Conservation (phyloP, 2,329 filamentous ascomycete genomes). For the Stemphylium beticola region DNA sequence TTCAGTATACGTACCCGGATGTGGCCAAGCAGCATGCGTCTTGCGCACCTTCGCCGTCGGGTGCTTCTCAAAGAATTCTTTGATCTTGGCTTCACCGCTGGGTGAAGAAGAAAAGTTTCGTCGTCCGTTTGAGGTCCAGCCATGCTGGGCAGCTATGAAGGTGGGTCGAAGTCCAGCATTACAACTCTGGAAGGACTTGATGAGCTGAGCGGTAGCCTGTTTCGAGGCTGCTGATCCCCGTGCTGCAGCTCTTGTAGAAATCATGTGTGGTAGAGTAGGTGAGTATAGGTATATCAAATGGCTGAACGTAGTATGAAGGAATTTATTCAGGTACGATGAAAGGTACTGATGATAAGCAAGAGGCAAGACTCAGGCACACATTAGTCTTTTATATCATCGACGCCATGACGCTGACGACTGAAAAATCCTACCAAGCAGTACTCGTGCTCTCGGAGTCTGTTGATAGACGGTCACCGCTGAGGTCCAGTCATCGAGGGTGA, state of each 20-base stretch:
- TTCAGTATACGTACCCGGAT: not conserved
- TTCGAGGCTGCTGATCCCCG: slow-evolving; percentile 41
- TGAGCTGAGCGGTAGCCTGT: slow-evolving; percentile 46
- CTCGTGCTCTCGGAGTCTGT: not conserved
- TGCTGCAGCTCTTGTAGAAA: slow-evolving; percentile 33
- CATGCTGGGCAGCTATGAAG: slow-evolving; percentile 42
- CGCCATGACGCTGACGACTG: slow-evolving; percentile 23
- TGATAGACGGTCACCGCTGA: not conserved
- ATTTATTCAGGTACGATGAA: slow-evolving; percentile 8
- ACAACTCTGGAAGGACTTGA: slow-evolving; percentile 47
- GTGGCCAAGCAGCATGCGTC: slow-evolving; percentile 56
- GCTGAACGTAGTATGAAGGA: slow-evolving; percentile 1
- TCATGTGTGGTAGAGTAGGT: slow-evolving; percentile 30
- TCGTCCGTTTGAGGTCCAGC: slow-evolving; percentile 25
- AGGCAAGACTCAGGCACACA: slow-evolving; percentile 24
- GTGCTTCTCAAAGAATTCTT: slow-evolving; percentile 56
- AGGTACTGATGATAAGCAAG: slow-evolving; percentile 24
- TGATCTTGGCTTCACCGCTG: slow-evolving; percentile 41
- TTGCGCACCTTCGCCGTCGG: slow-evolving; percentile 54
- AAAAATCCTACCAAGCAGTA: slow-evolving; percentile 11
- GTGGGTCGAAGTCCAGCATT: slow-evolving; percentile 37
- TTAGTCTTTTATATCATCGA: slow-evolving; percentile 38
- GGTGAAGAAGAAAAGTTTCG: slow-evolving; percentile 52
- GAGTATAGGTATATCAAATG: slow-evolving; percentile 7
- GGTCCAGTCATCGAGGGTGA: slow-evolving; percentile 31